Conservation (phyloP, 768 basidiomycete species). For the Coprinopsis marcescibilis region DNA sequence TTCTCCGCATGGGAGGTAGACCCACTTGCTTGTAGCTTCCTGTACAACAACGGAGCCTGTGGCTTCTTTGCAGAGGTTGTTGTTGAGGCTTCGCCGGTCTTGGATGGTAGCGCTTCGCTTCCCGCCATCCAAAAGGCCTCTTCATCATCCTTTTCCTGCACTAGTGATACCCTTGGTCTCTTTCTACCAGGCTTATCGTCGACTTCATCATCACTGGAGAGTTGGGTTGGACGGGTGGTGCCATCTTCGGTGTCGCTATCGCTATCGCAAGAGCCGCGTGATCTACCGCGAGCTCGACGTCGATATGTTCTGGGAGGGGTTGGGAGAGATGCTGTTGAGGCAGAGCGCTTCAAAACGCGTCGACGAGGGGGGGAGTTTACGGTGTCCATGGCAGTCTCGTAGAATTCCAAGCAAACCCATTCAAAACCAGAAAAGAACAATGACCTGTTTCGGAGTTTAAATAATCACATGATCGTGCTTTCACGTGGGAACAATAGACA, state of each 20-base stretch:
- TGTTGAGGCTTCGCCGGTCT: constrained; percentile 10
- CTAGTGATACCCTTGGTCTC: constrained; percentile 31
- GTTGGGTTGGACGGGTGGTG: constrained; percentile 1
- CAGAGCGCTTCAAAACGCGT: constrained; percentile 53
- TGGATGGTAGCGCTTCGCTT: constrained; percentile 12
- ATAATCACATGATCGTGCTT: constrained; percentile 6
- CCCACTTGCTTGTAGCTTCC: constrained; percentile 20
- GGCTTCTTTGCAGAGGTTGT: constrained; percentile 1
- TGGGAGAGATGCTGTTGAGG: constrained; percentile 58
- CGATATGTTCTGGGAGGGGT: constrained; percentile 60
- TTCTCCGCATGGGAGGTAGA: constrained; percentile 16
- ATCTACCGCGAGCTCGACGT: constrained; percentile 39
- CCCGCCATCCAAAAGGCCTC: constrained; percentile 47
- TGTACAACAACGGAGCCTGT: constrained; percentile 31
- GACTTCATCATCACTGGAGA: constrained; percentile 32
- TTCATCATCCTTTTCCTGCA: constrained; percentile 36
- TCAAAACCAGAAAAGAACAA: constrained; percentile 1
- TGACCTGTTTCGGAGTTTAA: constrained; percentile 1
- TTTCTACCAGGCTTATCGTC: constrained; percentile 26
- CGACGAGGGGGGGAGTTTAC: constrained; percentile 18
- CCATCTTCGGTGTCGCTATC: constrained; percentile 35
- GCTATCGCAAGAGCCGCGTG: constrained; percentile 39
- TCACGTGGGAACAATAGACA: not conserved
- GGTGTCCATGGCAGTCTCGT: constrained; percentile 3
- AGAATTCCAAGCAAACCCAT: not conserved